phyloP scores from a whole-genome alignment of 73 alveolate genomes.

The Halteria grandinella region DNA sequence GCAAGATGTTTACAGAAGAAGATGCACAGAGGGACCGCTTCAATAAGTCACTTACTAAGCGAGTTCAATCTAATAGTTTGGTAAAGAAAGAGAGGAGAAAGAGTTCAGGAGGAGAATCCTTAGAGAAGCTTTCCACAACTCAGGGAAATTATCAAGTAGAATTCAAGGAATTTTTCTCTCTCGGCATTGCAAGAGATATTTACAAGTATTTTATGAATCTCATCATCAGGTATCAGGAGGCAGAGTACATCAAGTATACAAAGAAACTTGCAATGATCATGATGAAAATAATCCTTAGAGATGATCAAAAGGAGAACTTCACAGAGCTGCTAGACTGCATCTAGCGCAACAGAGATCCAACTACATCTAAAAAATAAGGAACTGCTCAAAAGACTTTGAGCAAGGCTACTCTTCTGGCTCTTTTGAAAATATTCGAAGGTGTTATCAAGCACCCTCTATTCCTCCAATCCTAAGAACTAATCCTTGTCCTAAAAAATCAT shows the following conservation, averaged over 20 bases:
- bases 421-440: background rate
- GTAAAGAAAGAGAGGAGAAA: too few relatives aligned
- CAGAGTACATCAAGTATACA: background rate
- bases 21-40: too few relatives aligned
- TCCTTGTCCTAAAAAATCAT: background rate
- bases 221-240: background rate
- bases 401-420: background rate
- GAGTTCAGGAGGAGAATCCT: too few relatives aligned
- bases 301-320: conserved; percentile 1
- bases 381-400: background rate
- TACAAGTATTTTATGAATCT: background rate
- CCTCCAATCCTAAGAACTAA: background rate
- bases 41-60: too few relatives aligned
- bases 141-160: too few relatives aligned
- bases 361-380: too few relatives aligned
- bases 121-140: too few relatives aligned
- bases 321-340: background rate
- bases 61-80: too few relatives aligned
- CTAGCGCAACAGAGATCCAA: too few relatives aligned
- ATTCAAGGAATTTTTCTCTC: too few relatives aligned
- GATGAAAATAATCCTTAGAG: background rate
- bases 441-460: background rate
- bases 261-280: conserved; percentile 2
- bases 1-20: background rate
- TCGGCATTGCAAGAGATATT: too few relatives aligned